Evolutionary conservation across 345 rosid species (phyloP).

Genomic region (Camelina sativa): DNA sequence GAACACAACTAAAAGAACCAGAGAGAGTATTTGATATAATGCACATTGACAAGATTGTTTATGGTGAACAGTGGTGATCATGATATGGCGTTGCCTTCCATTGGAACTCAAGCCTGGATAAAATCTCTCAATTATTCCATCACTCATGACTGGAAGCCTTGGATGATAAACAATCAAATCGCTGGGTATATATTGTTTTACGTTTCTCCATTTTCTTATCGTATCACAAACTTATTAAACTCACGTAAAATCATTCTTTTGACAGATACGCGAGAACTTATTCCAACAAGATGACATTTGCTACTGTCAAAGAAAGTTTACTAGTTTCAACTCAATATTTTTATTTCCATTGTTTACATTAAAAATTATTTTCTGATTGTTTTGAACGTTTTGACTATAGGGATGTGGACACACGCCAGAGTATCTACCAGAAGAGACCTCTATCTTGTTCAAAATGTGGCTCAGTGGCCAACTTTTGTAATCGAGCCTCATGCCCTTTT

Average conservation of each 20-base stretch:
- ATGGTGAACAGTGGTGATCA: constrained; percentile 56
- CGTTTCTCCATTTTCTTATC: background rate
- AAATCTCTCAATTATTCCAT: constrained; percentile 53
- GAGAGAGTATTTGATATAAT: no score
- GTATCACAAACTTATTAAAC: no score
- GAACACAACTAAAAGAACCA: no score
- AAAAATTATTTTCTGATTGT: background rate
- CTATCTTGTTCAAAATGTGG: constrained; percentile 34
- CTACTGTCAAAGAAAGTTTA: constrained; percentile 63
- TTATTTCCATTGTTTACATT: no score
- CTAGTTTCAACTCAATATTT: no score
- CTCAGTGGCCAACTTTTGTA: constrained; percentile 26
- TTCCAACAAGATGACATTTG: constrained; percentile 52
- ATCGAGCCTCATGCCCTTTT: background rate
- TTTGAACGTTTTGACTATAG: constrained; percentile 8
- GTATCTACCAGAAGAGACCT: constrained; percentile 20
- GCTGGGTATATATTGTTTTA: constrained; percentile 25
- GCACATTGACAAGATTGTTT: no score
- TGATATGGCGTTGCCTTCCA: constrained; percentile 50
- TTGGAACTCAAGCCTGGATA: constrained; percentile 64
- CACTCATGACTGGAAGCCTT: constrained; percentile 57
- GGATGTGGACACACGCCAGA: constrained; percentile 37
- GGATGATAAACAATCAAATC: constrained; percentile 53
- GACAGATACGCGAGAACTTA: constrained; percentile 60
- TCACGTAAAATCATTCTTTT: background rate